These are phyloP conservation scores for Verticillium alfalfae DNA, from an alignment of 2,329 filamentous ascomycete species.

Conservation along the genomic window DNA sequence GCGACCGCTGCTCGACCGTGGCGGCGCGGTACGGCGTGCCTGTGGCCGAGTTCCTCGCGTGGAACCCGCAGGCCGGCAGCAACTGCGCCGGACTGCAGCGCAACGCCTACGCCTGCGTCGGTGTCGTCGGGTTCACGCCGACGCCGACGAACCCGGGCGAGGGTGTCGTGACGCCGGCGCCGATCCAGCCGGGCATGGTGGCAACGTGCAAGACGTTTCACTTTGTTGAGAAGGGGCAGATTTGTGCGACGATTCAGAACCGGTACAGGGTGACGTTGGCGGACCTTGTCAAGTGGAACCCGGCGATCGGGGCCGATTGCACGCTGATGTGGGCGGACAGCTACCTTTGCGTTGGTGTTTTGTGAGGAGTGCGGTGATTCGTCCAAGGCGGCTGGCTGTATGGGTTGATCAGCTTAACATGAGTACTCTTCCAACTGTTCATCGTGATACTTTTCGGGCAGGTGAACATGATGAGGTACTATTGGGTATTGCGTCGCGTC, in stretches of 20 bases:
- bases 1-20: slow-evolving; percentile 17
- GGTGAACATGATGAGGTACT: no score
- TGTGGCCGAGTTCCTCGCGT: slow-evolving; percentile 12
- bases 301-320: slow-evolving; percentile 13
- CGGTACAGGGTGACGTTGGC: not conserved
- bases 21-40: slow-evolving; percentile 5
- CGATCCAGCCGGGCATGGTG: slow-evolving; percentile 9
- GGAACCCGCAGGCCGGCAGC: slow-evolving; percentile 7
- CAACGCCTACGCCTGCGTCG: slow-evolving; percentile 7
- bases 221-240: slow-evolving; percentile 2
- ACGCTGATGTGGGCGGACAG: slow-evolving; percentile 11
- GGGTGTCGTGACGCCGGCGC: slow-evolving; percentile 9
- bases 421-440: no score
- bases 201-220: slow-evolving; percentile 13
- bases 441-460: no score
- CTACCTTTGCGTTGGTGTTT: slow-evolving; percentile 5
- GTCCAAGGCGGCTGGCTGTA: no score
- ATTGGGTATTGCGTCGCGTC: not conserved
- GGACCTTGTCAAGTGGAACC: slow-evolving; percentile 9
- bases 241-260: slow-evolving; percentile 4
- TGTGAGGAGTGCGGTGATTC: no score
- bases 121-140: slow-evolving; percentile 1
- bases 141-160: slow-evolving; percentile 8
- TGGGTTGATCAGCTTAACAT: no score
- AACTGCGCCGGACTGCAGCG: slow-evolving; percentile 7